Base-by-base conservation (phyloP, 2,329 filamentous ascomycete genomes). In the Hymenoscyphus salicellus region DNA sequence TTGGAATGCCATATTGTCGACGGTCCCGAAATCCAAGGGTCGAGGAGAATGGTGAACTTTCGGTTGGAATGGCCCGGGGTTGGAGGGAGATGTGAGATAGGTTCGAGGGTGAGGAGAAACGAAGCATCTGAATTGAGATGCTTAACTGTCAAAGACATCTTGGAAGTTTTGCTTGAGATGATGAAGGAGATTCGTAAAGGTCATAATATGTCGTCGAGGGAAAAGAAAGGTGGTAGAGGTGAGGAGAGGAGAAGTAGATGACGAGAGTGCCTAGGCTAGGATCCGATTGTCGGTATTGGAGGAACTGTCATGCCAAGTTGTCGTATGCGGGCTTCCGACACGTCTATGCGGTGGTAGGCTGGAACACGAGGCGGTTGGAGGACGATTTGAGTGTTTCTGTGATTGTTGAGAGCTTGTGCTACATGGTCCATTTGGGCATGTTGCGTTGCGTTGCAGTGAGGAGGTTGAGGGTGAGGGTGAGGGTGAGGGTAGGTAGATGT, bases 1-100 rank as follows among this genome's bases (percentile, higher is more conserved):
- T 81, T 82, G 32, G 84, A 79, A 71, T 86, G 85, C 70, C 85
- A 80, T 67, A 88, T 83, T 61, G 83, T 84, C 11, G 86, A 86
- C 3, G 83, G 78, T 0, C 87, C 86, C 11, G 80, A 79, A 36
- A 91, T 80, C 86, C 89, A 92, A 3, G 90, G 90, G 74, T 93
- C 89, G 60, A 92, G 77, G 49, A 93, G 81, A 61, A 93, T 83
- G 17, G 84, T 86, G 75, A 89, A 92, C 3, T 83, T 81, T 60
- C 79, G 79, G 14, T 80, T 79, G 33, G 78, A 77, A 32, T 60
- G 73, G 60, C 28, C 65, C 30, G 63, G 70, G 65, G 60, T 76
- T 76, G 23, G 75, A 70, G 55, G 75, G 70, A 63, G 80, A 7
- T 8, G 32, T 74, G 58, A 80, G 28, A 68, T 68, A 10, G 72